Conservation (phyloP, 192 early-diverging fungal genomes). For the Dimargaris cristalligena region DNA sequence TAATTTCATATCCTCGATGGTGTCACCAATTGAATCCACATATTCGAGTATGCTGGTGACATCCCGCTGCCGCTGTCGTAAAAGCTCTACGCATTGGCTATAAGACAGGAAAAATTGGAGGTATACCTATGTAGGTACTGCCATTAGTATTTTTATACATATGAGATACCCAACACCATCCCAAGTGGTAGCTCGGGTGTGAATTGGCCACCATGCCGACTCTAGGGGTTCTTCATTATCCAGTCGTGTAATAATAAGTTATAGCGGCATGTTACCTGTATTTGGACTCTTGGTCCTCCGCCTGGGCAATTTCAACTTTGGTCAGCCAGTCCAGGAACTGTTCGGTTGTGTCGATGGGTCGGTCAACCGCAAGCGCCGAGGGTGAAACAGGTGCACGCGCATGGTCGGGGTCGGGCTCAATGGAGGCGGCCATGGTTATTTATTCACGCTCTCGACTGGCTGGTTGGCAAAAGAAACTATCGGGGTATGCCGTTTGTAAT, state of each 20-base stretch:
- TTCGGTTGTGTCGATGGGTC: slow-evolving; percentile 69
- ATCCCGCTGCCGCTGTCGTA: background rate
- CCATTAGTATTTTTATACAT: no score
- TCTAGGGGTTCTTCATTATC: no score
- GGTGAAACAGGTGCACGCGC: background rate
- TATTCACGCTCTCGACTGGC: no score
- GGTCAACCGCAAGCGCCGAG: slow-evolving; percentile 10
- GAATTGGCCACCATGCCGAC: no score
- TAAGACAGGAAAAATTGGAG: no score
- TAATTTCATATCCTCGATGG: slow-evolving; percentile 43
- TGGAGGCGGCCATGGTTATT: background rate
- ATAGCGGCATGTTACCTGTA: slow-evolving; percentile 60
- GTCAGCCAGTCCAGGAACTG: slow-evolving; percentile 95
- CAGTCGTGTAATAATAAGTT: no score
- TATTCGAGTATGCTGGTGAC: slow-evolving; percentile 40
- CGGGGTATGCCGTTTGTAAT: no score
- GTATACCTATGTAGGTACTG: no score
- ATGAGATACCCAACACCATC: no score
- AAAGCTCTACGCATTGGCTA: slow-evolving; percentile 6
- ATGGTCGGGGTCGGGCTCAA: no score
- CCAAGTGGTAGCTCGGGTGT: no score
- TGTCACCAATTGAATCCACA: slow-evolving; percentile 31
- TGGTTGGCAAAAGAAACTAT: no score
- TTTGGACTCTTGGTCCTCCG: slow-evolving; percentile 69
- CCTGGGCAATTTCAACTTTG: slow-evolving; percentile 59